Base-by-base conservation (phyloP, 2,329 filamentous ascomycete species). In the Plenodomus lindquistii region DNA sequence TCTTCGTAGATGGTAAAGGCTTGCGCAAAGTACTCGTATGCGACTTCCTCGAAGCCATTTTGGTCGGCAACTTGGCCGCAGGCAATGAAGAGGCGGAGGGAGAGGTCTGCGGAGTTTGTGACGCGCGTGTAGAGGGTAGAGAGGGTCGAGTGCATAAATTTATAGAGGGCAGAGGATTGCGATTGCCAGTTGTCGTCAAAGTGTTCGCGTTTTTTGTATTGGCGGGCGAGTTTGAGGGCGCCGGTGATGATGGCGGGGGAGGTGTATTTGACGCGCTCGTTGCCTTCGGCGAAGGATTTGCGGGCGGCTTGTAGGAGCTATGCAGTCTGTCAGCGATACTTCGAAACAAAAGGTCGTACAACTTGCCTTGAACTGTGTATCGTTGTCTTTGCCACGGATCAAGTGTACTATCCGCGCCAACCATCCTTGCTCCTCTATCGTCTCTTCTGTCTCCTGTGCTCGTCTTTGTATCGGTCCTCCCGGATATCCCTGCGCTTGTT, bases 1-100 rank as follows among this genome's bases (percentile, higher is more conserved):
- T 99, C 94, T 70, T 99, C 94, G 68, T 99, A 99, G 8, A 97
- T 91, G 0, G 93, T 97, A 64, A 99, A 99, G 0, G 94, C 93
- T 73, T 99, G 94, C 0, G 94, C 94, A 63, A 97, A 97, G 77
- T 95, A 99, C 69, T 99, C 94, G 71, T 99, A 99, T 10, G 91
- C 89, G 36, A 96, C 91, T 75, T 99, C 94, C 70, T 99, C 93
- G 60, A 96, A 95, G 2, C 88, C 89, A 10, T 86, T 90, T 72
- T 94, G 87, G 63, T 97, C 92, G 10, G 94, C 92, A 24, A 95
- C 88, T 75, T 97, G 92, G 18, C 94, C 94, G 66, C 91, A 95
- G 36, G 89, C 86, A 61, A 94, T 87, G 70, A 97, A 99, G 15
- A 97, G 79, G 2, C 94, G 88, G 40, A 99, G 81, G 1, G 90